A percentile compares a stretch with the other conserved stretches of the same genome.
phyloP scores from a whole-genome alignment of 1,139 yeast species.

The Kodamaea sp. region DNA sequence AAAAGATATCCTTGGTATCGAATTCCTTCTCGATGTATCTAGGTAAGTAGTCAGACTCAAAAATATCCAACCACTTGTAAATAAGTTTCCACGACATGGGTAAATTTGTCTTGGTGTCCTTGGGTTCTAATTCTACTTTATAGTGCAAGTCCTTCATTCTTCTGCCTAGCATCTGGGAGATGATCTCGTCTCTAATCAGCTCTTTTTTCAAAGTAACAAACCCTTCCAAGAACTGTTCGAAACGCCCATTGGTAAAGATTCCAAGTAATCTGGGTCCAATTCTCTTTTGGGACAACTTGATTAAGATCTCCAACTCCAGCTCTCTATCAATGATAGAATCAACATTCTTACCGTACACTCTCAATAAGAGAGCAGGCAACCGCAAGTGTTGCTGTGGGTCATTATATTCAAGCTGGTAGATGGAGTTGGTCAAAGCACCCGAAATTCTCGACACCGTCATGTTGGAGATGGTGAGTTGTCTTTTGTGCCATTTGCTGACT shows the following conservation, averaged over 20 bases:
- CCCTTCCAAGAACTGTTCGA: slow-evolving; percentile 87
- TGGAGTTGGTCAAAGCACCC: slow-evolving; percentile 93
- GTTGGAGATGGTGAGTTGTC: slow-evolving; percentile 43
- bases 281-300: slow-evolving; percentile 69
- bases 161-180: slow-evolving; percentile 85
- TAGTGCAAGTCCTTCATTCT: slow-evolving; percentile 94
- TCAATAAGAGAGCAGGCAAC: slow-evolving; percentile 56
- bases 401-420: slow-evolving; percentile 62
- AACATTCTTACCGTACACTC: slow-evolving; percentile 92
- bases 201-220: slow-evolving; percentile 72
- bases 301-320: slow-evolving; percentile 69
- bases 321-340: slow-evolving; percentile 86
- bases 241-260: slow-evolving; percentile 85
- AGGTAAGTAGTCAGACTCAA: slow-evolving; percentile 45
- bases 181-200: slow-evolving; percentile 73
- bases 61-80: slow-evolving; percentile 66
- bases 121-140: slow-evolving; percentile 67
- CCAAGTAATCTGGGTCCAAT: slow-evolving; percentile 92
- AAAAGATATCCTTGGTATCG: slow-evolving; percentile 45
- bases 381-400: slow-evolving; percentile 26
- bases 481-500: slow-evolving; percentile 76
- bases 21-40: slow-evolving; percentile 25
- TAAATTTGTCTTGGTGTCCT: slow-evolving; percentile 27
- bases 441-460: slow-evolving; percentile 62
- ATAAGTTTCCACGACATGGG: slow-evolving; percentile 74